Conservation (phyloP, 176 grass and related monocot species). For the Rhynchospora pubera region DNA sequence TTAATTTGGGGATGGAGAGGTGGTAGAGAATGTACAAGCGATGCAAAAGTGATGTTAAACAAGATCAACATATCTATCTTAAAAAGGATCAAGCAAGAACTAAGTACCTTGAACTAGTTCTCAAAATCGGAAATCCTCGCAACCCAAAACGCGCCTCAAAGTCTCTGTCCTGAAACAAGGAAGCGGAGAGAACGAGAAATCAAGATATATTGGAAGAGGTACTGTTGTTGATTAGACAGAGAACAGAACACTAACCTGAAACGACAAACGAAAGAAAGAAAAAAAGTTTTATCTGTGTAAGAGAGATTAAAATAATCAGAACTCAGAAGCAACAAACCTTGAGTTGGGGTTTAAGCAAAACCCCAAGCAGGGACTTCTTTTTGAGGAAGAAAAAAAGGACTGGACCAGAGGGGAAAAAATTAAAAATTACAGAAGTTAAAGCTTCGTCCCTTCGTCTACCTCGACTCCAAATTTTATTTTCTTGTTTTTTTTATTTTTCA, state of each 20-base stretch:
- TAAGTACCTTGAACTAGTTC: background rate
- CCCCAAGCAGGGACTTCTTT: background rate
- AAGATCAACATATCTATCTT: background rate
- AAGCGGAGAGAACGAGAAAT: constrained; percentile 16
- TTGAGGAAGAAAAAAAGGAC: background rate
- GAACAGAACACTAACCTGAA: background rate
- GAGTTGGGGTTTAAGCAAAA: constrained; percentile 6
- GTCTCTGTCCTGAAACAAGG: background rate
- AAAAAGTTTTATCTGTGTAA: too few relatives aligned
- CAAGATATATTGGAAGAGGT: too few relatives aligned
- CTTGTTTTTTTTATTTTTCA: background rate
- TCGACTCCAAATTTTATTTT: background rate
- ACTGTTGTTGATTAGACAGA: too few relatives aligned
- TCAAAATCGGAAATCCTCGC: background rate
- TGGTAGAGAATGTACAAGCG: too few relatives aligned
- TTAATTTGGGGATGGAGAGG: too few relatives aligned
- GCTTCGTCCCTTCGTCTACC: background rate
- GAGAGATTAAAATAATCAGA: background rate
- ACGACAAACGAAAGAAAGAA: background rate
- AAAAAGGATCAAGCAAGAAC: background rate
- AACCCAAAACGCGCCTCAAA: background rate
- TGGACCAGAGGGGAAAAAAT: background rate
- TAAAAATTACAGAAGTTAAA: background rate
- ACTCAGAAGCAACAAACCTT: background rate
- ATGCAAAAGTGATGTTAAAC: background rate